A percentile compares a stretch with the other conserved stretches of the same genome.
phyloP scores from a whole-genome alignment of 2,329 filamentous ascomycete species.

The Sarocladiaceae sp. region DNA sequence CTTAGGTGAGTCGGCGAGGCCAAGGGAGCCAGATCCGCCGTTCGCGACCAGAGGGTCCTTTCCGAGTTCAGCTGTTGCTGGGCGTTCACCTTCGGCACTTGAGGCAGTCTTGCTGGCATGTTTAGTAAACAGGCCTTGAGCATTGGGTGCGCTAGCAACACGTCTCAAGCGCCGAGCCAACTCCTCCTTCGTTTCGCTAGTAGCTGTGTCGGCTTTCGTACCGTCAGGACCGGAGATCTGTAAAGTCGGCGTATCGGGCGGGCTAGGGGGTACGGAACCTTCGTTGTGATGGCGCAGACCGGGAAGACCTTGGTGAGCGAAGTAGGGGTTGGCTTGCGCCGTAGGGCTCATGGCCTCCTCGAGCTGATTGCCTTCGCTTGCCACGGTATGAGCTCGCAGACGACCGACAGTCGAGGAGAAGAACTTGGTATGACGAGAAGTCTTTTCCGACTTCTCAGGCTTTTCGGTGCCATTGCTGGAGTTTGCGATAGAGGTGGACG shows the following conservation, averaged over 20 bases:
- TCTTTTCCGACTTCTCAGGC: conserved; percentile 39
- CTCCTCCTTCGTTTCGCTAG: conserved; percentile 84
- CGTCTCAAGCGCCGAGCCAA: conserved; percentile 86
- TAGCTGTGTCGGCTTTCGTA: conserved; percentile 60
- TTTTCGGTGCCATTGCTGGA: conserved; percentile 9
- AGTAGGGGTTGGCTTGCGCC: conserved; percentile 94
- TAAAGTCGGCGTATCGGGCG: conserved; percentile 81
- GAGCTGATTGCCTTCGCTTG: conserved; percentile 86
- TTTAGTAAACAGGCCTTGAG: conserved; percentile 79
- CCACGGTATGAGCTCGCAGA: conserved; percentile 84
- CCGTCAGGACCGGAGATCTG: conserved; percentile 67
- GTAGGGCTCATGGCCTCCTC: conserved; percentile 90
- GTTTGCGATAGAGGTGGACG: conserved; percentile 16
- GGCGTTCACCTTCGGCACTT: conserved; percentile 58
- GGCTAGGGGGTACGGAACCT: conserved; percentile 85
- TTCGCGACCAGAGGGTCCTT: conserved; percentile 68
- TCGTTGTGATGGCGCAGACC: conserved; percentile 93
- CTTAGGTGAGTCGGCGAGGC: conserved; percentile 30
- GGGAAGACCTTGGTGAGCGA: conserved; percentile 91
- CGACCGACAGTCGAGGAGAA: conserved; percentile 81
- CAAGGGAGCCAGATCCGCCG: conserved; percentile 38
- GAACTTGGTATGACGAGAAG: conserved; percentile 82
- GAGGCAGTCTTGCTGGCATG: conserved; percentile 12
- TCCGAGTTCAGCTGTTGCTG: conserved; percentile 79
- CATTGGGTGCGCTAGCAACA: conserved; percentile 95